Conservation (phyloP, 805 yeast species). For the Myxozyma nipponensis region DNA sequence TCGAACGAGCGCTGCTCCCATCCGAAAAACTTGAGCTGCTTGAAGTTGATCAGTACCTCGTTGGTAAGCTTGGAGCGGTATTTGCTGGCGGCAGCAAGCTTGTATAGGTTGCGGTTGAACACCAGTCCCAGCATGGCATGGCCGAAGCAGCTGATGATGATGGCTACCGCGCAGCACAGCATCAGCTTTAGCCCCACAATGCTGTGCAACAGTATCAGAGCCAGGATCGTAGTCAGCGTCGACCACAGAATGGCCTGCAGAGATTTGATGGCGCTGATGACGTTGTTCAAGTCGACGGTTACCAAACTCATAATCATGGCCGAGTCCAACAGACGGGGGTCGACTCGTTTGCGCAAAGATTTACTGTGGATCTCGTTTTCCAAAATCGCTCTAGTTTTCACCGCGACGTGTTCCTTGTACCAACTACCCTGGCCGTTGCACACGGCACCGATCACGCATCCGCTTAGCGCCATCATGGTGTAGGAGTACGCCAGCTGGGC, state of each 20-base stretch:
- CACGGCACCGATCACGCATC: neutral
- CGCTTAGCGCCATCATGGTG: neutral
- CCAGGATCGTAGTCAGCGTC: neutral
- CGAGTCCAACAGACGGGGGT: neutral
- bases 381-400: neutral
- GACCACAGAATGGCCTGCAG: neutral
- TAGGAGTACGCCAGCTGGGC: neutral
- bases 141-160: slow-evolving; percentile 58
- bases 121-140: slow-evolving; percentile 62
- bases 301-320: neutral
- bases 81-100: slow-evolving; percentile 77
- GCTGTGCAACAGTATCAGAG: neutral
- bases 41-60: slow-evolving; percentile 85
- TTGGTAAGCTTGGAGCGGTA: slow-evolving; percentile 86
- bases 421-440: neutral
- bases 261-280: neutral
- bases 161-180: neutral
- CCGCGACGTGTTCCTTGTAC: neutral
- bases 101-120: slow-evolving; percentile 64
- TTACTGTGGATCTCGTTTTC: neutral
- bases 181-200: neutral
- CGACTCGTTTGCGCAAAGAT: neutral
- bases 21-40: slow-evolving; percentile 91
- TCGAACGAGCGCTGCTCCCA: slow-evolving; percentile 88
- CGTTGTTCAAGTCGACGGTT: neutral